phyloP scores from a whole-genome alignment of 2,329 filamentous ascomycete genomes.

The Mariannaea sp. region DNA sequence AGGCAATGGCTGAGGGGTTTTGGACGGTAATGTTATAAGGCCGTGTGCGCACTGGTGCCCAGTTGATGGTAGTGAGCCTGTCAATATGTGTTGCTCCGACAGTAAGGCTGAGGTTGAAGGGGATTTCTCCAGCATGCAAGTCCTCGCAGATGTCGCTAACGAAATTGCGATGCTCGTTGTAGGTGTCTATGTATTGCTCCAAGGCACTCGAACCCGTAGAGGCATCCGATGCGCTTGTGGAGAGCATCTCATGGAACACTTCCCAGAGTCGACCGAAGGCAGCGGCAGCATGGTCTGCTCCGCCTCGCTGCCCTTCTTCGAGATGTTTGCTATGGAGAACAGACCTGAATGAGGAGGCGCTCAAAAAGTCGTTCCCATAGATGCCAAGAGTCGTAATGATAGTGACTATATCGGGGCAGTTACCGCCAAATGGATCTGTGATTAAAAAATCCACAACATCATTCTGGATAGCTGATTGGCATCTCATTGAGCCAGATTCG shows the following conservation, averaged over 20 bases:
- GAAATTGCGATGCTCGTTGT: slow-evolving; percentile 39
- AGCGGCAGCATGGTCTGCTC: slow-evolving; percentile 36
- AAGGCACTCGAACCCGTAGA: slow-evolving; percentile 34
- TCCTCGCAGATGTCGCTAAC: slow-evolving; percentile 43
- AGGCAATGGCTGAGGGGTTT: slow-evolving; percentile 41
- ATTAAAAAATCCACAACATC: slow-evolving; percentile 42
- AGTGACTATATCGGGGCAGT: slow-evolving; percentile 43
- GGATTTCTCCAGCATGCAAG: slow-evolving; percentile 40
- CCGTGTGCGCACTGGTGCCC: slow-evolving; percentile 34
- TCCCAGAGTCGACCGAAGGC: slow-evolving; percentile 41
- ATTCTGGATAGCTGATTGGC: slow-evolving; percentile 41
- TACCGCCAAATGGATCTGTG: slow-evolving; percentile 43
- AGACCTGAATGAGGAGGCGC: slow-evolving; percentile 30
- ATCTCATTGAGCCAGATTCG: slow-evolving; percentile 37
- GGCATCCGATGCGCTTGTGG: slow-evolving; percentile 25
- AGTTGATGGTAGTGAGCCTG: slow-evolving; percentile 39
- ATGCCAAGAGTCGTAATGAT: slow-evolving; percentile 42
- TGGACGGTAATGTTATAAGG: slow-evolving; percentile 43
- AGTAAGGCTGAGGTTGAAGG: slow-evolving; percentile 41
- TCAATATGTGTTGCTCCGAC: slow-evolving; percentile 39
- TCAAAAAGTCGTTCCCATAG: slow-evolving; percentile 39
- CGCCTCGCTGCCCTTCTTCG: slow-evolving; percentile 21
- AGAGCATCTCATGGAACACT: slow-evolving; percentile 41
- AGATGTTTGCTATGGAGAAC: slow-evolving; percentile 37
- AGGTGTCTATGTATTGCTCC: slow-evolving; percentile 40